phyloP scores from a whole-genome alignment of 805 yeast genomes.

The Kuraishia ogatae region DNA sequence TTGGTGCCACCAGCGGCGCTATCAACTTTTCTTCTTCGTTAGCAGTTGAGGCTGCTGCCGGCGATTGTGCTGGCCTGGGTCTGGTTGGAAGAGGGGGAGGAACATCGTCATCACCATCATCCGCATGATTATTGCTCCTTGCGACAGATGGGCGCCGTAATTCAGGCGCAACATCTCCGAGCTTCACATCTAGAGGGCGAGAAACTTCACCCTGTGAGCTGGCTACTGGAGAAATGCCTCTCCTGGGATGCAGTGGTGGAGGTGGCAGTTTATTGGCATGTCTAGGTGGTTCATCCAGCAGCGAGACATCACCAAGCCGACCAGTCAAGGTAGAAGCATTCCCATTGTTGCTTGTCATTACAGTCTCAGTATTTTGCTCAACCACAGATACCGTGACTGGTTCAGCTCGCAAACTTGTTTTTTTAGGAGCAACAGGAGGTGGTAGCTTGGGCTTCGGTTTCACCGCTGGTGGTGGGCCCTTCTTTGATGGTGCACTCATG shows the following conservation, averaged over 20 bases:
- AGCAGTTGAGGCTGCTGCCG: conserved; percentile 1
- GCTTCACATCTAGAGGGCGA: background rate
- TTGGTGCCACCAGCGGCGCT: background rate
- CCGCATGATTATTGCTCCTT: background rate
- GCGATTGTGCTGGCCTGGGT: background rate
- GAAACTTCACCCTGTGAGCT: background rate
- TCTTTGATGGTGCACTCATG: background rate
- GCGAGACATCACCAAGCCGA: background rate
- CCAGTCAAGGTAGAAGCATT: background rate
- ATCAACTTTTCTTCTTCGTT: background rate
- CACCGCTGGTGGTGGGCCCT: conserved; percentile 17
- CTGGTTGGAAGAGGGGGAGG: conserved; percentile 2
- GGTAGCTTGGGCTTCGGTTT: conserved; percentile 25
- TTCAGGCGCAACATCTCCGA: background rate
- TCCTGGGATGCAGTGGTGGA: background rate
- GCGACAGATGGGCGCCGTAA: background rate
- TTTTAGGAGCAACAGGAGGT: conserved; percentile 16
- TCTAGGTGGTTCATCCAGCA: background rate
- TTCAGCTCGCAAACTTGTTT: conserved; percentile 10
- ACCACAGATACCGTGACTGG: background rate
- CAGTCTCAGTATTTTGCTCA: background rate
- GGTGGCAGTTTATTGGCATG: background rate
- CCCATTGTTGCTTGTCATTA: background rate
- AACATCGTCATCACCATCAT: background rate
- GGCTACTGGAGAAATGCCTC: background rate